Percentiles rank a stretch among this genome's conserved stretches.
Evolutionary conservation across 2,329 filamentous ascomycete genomes (phyloP).

Genomic region (Aspergillus sp.): DNA sequence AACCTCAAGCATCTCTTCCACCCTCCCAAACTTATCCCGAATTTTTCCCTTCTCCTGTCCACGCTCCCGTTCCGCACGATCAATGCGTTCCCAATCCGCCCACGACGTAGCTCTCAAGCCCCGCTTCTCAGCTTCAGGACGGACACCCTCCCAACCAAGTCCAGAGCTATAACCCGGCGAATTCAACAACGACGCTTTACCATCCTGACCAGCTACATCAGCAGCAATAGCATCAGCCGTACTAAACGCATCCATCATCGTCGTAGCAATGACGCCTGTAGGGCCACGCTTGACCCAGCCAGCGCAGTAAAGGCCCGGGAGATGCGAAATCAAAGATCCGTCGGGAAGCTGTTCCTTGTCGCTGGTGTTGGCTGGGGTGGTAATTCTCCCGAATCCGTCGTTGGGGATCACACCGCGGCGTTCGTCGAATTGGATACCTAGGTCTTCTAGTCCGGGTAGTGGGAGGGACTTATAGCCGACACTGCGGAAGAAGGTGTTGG

Average conservation of each 20-base stretch:
- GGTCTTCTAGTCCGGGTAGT: slow-evolving; percentile 69
- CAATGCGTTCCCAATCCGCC: slow-evolving; percentile 84
- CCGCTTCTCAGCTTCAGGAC: slow-evolving; percentile 56
- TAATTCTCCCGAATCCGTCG: slow-evolving; percentile 74
- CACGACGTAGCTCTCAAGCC: slow-evolving; percentile 70
- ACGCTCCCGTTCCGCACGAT: slow-evolving; percentile 69
- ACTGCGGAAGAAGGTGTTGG: slow-evolving; percentile 81
- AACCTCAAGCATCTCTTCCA: slow-evolving; percentile 60
- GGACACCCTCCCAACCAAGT: slow-evolving; percentile 77
- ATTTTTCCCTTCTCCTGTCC: slow-evolving; percentile 71
- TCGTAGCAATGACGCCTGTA: slow-evolving; percentile 92
- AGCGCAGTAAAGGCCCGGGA: slow-evolving; percentile 83
- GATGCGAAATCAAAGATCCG: slow-evolving; percentile 48
- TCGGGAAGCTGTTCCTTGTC: slow-evolving; percentile 30
- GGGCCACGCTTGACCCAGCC: slow-evolving; percentile 97
- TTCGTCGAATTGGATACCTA: slow-evolving; percentile 77
- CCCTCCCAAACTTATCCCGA: slow-evolving; percentile 66
- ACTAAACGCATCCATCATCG: slow-evolving; percentile 90
- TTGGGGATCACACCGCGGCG: slow-evolving; percentile 76
- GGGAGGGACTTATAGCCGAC: slow-evolving; percentile 88
- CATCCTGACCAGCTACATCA: slow-evolving; percentile 63
- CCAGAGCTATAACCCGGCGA: slow-evolving; percentile 42
- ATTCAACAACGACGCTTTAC: slow-evolving; percentile 49
- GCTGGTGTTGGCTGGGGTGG: slow-evolving; percentile 38
- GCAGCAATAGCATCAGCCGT: slow-evolving; percentile 79